phyloP scores from a whole-genome alignment of 1,284 basidiomycete genomes.

The Trichosporon ovoides region DNA sequence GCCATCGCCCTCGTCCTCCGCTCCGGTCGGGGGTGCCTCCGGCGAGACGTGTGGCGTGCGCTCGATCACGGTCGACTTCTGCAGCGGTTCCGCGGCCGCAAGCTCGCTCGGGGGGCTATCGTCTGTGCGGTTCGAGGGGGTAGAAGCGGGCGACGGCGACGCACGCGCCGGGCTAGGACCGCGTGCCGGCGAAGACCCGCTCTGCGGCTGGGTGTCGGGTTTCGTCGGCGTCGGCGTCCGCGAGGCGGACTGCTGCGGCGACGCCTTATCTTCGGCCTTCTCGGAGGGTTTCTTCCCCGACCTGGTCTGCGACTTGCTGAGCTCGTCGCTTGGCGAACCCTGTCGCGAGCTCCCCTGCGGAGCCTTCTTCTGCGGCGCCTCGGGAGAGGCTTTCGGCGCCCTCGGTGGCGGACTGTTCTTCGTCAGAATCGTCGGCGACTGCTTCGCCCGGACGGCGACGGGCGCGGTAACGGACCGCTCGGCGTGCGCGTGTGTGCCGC shows the following conservation, averaged over 20 bases:
- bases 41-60: too few relatives aligned
- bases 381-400: not conserved
- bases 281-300: too few relatives aligned
- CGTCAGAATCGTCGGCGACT: not conserved
- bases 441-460: not conserved
- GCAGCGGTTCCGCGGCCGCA: not conserved
- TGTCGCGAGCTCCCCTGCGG: not conserved
- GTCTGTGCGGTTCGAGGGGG: not conserved
- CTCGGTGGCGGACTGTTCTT: not conserved
- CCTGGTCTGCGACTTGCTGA: too few relatives aligned
- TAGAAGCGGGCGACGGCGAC: not conserved
- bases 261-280: not conserved
- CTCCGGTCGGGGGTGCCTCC: too few relatives aligned
- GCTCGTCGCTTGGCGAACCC: conserved; percentile 1
- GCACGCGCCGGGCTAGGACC: not conserved
- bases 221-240: conserved; percentile 1
- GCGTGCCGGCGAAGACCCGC: not conserved
- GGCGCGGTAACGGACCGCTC: conserved; percentile 8
- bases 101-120: not conserved
- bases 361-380: not conserved
- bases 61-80: not conserved
- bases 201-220: not conserved
- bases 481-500: not conserved
- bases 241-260: not conserved
- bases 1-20: too few relatives aligned